Conservation (phyloP, 2,329 filamentous ascomycete species). For the Penicillium sp. region DNA sequence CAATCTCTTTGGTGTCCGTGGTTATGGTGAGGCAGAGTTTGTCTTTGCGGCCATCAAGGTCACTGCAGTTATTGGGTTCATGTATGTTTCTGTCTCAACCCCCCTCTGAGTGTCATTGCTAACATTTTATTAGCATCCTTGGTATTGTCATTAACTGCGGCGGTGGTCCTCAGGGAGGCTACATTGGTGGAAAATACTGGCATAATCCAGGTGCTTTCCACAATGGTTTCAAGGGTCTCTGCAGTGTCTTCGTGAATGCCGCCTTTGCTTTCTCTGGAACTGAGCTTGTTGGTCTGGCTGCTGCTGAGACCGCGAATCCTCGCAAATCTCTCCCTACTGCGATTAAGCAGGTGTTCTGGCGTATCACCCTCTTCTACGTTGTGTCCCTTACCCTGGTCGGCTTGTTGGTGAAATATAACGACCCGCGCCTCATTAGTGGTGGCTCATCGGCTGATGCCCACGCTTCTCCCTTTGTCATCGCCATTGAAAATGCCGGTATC, state of each 20-base stretch:
- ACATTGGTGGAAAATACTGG: constrained; percentile 82
- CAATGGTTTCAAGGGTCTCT: constrained; percentile 67
- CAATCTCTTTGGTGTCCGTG: constrained; percentile 85
- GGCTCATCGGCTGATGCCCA: constrained; percentile 63
- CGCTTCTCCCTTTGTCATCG: constrained; percentile 90
- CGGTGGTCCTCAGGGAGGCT: constrained; percentile 69
- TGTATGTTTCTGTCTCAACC: constrained; percentile 56
- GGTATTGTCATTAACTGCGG: constrained; percentile 84
- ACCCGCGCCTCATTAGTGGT: constrained; percentile 62
- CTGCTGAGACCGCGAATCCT: constrained; percentile 60
- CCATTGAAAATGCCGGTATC: constrained; percentile 82
- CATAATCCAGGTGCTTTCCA: constrained; percentile 71
- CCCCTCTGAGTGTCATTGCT: constrained; percentile 3
- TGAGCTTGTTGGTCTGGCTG: constrained; percentile 61
- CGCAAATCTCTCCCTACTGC: constrained; percentile 76
- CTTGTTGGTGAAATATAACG: constrained; percentile 73
- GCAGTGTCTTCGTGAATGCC: constrained; percentile 63
- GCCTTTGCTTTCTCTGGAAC: constrained; percentile 64
- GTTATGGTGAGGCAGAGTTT: constrained; percentile 88
- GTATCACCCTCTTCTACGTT: constrained; percentile 87
- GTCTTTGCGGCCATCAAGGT: constrained; percentile 85
- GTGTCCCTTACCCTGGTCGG: constrained; percentile 79
- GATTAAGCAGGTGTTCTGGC: constrained; percentile 94
- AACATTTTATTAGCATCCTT: constrained; percentile 60
- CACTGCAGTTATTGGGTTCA: constrained; percentile 81